These are phyloP conservation scores for Mucor circinelloides DNA, from an alignment of 371 early-diverging fungal genomes.

Conservation along the genomic window DNA sequence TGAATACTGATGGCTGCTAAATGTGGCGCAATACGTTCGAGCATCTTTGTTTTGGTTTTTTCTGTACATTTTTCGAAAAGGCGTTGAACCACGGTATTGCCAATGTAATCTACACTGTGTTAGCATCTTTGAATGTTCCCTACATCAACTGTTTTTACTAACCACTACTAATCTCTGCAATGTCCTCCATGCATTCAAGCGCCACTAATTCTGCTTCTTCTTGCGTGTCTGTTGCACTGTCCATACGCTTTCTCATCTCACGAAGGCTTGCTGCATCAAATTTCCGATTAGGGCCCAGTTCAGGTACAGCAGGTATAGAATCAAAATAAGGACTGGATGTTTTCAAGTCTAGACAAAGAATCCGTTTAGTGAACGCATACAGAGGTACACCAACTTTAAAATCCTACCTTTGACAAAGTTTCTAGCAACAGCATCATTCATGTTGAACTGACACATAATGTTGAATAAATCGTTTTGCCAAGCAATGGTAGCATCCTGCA, in stretches of 20 bases:
- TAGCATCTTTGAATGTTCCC: neutral
- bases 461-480: conserved; percentile 35
- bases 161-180: conserved; percentile 52
- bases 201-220: conserved; percentile 66
- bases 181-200: conserved; percentile 62
- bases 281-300: conserved; percentile 64
- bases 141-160: neutral
- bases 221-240: conserved; percentile 51
- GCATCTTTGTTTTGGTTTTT: conserved; percentile 56
- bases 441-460: conserved; percentile 36
- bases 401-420: conserved; percentile 25
- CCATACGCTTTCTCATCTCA: conserved; percentile 86
- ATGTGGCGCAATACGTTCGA: conserved; percentile 66
- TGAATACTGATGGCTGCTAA: conserved; percentile 85
- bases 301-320: conserved; percentile 73
- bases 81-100: conserved; percentile 86
- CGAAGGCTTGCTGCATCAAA: conserved; percentile 84
- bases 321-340: conserved; percentile 50
- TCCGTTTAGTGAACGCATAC: neutral
- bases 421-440: conserved; percentile 8
- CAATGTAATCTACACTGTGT: conserved; percentile 32
- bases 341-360: conserved; percentile 19
- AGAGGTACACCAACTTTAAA: neutral
- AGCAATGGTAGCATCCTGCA: conserved; percentile 13
- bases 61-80: conserved; percentile 73